Percentiles rank a stretch among this genome's conserved stretches.
These are phyloP conservation scores for Colletotrichum sp. DNA, from an alignment of 2,329 filamentous ascomycete species.

Conservation along the genomic window DNA sequence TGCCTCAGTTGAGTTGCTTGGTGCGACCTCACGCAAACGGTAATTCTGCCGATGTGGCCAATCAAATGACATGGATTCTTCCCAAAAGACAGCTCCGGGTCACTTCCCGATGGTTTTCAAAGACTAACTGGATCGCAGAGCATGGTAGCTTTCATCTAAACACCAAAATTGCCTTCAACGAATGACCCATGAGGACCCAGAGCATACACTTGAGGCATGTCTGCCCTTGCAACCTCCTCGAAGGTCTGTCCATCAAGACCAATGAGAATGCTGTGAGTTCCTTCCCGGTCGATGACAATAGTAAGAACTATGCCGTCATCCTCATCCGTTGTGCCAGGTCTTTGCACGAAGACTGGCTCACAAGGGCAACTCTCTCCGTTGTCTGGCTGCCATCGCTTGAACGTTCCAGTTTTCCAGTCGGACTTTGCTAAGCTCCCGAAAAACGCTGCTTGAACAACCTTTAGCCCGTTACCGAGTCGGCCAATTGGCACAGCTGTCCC, in stretches of 20 bases:
- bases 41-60: not conserved
- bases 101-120: not conserved
- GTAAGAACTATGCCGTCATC: slow-evolving; percentile 23
- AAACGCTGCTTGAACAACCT: slow-evolving; percentile 17
- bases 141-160: not conserved
- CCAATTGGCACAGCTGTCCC: slow-evolving; percentile 22
- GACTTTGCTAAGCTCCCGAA: slow-evolving; percentile 22
- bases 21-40: not conserved
- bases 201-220: slow-evolving; percentile 21
- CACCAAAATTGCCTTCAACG: slow-evolving; percentile 4
- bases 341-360: slow-evolving; percentile 21
- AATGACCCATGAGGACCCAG: slow-evolving; percentile 18
- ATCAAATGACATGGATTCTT: not conserved
- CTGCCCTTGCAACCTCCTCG: slow-evolving; percentile 20
- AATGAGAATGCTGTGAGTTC: slow-evolving; percentile 21
- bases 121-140: not conserved
- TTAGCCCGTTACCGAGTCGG: not conserved
- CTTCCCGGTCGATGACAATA: slow-evolving; percentile 19
- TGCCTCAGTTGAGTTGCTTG: not conserved
- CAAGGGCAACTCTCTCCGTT: slow-evolving; percentile 30
- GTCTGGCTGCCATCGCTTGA: slow-evolving; percentile 17
- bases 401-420: slow-evolving; percentile 22
- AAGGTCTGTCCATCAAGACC: slow-evolving; percentile 22
- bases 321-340: slow-evolving; percentile 18
- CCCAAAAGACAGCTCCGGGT: not conserved